Conservation (phyloP, 176 grass and related monocot species). For the Otatea glauca region DNA sequence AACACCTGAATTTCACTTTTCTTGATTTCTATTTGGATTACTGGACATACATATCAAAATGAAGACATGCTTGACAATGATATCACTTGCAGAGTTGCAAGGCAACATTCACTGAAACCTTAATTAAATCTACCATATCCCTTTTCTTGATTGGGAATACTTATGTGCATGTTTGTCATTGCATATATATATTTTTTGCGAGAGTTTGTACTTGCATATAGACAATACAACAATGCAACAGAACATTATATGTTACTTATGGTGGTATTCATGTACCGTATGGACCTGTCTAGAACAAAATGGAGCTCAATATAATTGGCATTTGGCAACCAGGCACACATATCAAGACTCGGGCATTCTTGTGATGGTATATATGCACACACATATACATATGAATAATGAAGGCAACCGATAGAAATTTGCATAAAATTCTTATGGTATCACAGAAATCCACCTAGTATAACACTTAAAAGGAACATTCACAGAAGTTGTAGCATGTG, state of each 20-base stretch:
- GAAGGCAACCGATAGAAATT: neutral
- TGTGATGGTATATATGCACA: neutral
- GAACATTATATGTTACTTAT: neutral
- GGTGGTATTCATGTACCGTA: neutral
- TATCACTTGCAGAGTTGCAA: neutral
- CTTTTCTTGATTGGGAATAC: neutral
- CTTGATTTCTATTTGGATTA: neutral
- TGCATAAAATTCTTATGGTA: neutral
- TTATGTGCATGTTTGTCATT: neutral
- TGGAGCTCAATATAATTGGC: neutral
- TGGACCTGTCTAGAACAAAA: neutral
- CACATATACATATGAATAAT: neutral
- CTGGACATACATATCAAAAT: neutral
- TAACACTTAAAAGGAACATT: neutral
- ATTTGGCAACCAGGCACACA: neutral
- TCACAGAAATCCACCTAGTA: neutral
- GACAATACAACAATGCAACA: neutral
- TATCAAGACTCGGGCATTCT: neutral
- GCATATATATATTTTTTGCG: neutral
- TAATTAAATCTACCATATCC: neutral
- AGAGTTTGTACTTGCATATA: neutral
- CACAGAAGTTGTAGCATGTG: neutral
- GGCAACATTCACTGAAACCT: neutral
- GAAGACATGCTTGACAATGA: slow-evolving; percentile 9
- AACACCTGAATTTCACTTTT: neutral